phyloP scores from a whole-genome alignment of 2,329 filamentous ascomycete species.

The Ophiosphaerella korrae region DNA sequence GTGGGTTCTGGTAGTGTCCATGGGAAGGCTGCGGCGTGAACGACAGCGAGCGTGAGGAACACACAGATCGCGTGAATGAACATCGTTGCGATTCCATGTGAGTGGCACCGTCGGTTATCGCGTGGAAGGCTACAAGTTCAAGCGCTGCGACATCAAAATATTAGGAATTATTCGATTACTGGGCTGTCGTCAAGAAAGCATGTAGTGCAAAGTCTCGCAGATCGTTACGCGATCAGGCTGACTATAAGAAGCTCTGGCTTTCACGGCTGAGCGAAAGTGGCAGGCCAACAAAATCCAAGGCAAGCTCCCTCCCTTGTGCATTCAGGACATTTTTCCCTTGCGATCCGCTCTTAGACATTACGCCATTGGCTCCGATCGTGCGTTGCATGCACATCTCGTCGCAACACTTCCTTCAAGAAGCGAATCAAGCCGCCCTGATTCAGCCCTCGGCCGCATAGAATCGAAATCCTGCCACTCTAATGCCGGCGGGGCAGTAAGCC shows the following conservation, averaged over 20 bases:
- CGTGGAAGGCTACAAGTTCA: too few species aligned
- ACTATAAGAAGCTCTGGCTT: constrained; percentile 14
- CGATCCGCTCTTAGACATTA: constrained; percentile 24
- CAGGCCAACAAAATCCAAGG: constrained; percentile 11
- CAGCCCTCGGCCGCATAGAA: constrained; percentile 16
- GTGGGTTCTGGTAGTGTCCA: constrained; percentile 38
- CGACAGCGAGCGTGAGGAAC: constrained; percentile 34
- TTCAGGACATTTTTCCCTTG: constrained; percentile 16
- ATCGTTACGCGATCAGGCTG: constrained; percentile 15
- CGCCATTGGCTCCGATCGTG: constrained; percentile 17
- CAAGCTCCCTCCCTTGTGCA: constrained; percentile 23
- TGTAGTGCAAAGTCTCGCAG: constrained; percentile 4
- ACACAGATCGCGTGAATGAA: constrained; percentile 27
- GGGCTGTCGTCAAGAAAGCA: not conserved
- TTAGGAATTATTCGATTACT: too few species aligned
- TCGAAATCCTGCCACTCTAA: constrained; percentile 8
- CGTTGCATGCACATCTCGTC: constrained; percentile 7
- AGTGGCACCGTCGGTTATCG: not conserved
- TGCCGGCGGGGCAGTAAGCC: constrained; percentile 15
- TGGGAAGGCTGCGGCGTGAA: constrained; percentile 32
- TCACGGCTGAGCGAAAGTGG: constrained; percentile 19
- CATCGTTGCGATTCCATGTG: constrained; percentile 32
- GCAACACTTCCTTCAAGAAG: not conserved
- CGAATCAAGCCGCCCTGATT: constrained; percentile 2
- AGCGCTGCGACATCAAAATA: too few species aligned